Conservation (phyloP, 352 stramenopile species). For the Achlya hypogyna region DNA sequence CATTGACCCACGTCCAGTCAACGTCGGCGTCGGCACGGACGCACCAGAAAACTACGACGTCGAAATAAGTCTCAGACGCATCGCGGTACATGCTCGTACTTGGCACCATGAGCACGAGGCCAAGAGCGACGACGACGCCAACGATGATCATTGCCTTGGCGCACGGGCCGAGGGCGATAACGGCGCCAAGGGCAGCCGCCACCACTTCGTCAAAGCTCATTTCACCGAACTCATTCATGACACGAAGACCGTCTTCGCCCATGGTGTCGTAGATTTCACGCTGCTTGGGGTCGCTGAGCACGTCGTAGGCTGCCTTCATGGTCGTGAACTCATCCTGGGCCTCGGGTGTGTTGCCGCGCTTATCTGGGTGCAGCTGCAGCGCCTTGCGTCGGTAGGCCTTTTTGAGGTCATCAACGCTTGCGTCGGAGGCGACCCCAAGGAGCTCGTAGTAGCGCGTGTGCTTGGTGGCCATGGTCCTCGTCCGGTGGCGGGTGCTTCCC, state of each 20-base stretch:
- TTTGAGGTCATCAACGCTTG: slow-evolving; percentile 80
- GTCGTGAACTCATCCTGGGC: slow-evolving; percentile 85
- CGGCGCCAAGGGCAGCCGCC: slow-evolving; percentile 53
- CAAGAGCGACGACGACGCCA: slow-evolving; percentile 55
- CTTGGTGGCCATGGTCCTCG: slow-evolving; percentile 1
- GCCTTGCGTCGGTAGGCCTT: slow-evolving; percentile 87
- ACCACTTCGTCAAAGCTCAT: slow-evolving; percentile 36
- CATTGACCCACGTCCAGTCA: slow-evolving; percentile 64
- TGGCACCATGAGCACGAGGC: slow-evolving; percentile 74
- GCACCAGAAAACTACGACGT: slow-evolving; percentile 64
- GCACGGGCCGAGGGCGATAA: slow-evolving; percentile 51
- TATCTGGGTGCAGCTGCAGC: slow-evolving; percentile 88
- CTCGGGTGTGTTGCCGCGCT: slow-evolving; percentile 70
- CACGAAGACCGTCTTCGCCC: slow-evolving; percentile 73
- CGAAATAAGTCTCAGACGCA: not conserved
- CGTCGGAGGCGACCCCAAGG: slow-evolving; percentile 58
- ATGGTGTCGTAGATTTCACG: slow-evolving; percentile 72
- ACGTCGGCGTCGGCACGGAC: slow-evolving; percentile 59
- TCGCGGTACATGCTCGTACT: slow-evolving; percentile 31
- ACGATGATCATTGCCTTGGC: slow-evolving; percentile 58
- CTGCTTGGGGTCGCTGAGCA: slow-evolving; percentile 82
- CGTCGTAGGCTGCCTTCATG: slow-evolving; percentile 91
- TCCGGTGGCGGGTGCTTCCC: not conserved
- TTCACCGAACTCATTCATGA: slow-evolving; percentile 79
- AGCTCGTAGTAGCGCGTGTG: slow-evolving; percentile 45